A percentile compares a stretch with the other conserved stretches of the same genome.
Conservation (phyloP, 163 green algal genomes). For the Chlorella variabilis region DNA sequence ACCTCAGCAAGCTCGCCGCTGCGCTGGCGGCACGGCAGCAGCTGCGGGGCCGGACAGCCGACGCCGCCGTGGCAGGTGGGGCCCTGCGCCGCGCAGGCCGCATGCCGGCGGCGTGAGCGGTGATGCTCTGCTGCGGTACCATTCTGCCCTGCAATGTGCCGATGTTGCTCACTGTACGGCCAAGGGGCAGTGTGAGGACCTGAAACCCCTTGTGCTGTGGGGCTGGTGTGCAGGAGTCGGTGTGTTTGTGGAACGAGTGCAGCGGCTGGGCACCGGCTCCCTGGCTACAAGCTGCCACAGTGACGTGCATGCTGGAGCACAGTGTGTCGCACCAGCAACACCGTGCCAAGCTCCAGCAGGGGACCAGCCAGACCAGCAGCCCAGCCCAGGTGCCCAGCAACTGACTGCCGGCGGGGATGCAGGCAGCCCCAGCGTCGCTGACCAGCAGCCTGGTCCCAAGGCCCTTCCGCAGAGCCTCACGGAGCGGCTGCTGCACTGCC, state of each 20-base stretch:
- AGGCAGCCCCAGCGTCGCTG: no score
- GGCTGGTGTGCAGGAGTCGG: slow-evolving; percentile 28
- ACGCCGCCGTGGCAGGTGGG: neutral
- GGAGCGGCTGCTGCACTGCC: slow-evolving; percentile 13
- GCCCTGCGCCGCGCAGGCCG: neutral
- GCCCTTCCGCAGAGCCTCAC: neutral
- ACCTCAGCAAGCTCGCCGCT: neutral
- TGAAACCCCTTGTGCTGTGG: no score
- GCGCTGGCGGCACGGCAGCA: slow-evolving; percentile 8
- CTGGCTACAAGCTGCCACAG: no score
- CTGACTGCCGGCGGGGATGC: no score
- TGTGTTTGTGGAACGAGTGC: neutral
- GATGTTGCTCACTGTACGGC: no score
- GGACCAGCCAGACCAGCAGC: neutral
- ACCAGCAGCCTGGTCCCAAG: neutral
- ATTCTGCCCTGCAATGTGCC: neutral
- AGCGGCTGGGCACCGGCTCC: neutral
- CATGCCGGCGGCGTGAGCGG: no score
- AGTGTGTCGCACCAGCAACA: no score
- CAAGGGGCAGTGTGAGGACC: no score
- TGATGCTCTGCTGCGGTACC: no score
- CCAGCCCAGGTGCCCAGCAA: neutral
- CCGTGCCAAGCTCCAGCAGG: neutral
- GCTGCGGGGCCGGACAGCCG: neutral
- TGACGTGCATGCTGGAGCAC: no score